A percentile compares a stretch with the other conserved stretches of the same genome.
phyloP scores from a whole-genome alignment of 1,139 yeast genomes.

The Yamadazyma trypodendri region DNA sequence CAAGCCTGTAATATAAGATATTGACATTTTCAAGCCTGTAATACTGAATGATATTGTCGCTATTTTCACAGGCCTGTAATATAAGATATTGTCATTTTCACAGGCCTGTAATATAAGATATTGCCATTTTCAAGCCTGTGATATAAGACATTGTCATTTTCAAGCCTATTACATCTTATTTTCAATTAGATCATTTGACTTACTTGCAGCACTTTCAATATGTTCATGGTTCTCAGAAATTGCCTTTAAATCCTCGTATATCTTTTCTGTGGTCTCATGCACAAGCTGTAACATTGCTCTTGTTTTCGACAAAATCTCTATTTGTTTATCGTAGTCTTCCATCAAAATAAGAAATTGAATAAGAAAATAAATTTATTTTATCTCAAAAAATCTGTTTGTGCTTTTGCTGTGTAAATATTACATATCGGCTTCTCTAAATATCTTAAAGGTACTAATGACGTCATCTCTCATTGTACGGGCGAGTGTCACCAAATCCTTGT shows the following conservation, averaged over 20 bases:
- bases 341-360: constrained; percentile 1
- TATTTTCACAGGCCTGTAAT: too few relatives aligned
- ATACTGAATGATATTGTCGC: too few relatives aligned
- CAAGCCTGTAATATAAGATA: too few relatives aligned
- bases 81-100: too few relatives aligned
- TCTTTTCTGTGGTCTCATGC: constrained; percentile 14
- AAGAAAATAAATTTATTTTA: background rate
- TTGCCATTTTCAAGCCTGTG: too few relatives aligned
- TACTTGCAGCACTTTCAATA: constrained; percentile 5
- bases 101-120: too few relatives aligned
- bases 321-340: constrained; percentile 13
- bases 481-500: constrained; percentile 60
- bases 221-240: constrained; percentile 13
- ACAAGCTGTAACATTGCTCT: constrained; percentile 16
- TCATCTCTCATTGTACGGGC: constrained; percentile 68
- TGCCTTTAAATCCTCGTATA: constrained; percentile 13
- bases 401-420: background rate
- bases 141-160: too few relatives aligned
- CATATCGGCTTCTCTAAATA: constrained; percentile 47
- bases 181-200: background rate
- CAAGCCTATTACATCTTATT: background rate
- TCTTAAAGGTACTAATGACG: constrained; percentile 47
- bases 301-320: constrained; percentile 14
- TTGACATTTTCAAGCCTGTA: too few relatives aligned
- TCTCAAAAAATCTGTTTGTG: background rate